Evolutionary conservation across 805 yeast species (phyloP).

Genomic region (Starmerella roubikii): DNA sequence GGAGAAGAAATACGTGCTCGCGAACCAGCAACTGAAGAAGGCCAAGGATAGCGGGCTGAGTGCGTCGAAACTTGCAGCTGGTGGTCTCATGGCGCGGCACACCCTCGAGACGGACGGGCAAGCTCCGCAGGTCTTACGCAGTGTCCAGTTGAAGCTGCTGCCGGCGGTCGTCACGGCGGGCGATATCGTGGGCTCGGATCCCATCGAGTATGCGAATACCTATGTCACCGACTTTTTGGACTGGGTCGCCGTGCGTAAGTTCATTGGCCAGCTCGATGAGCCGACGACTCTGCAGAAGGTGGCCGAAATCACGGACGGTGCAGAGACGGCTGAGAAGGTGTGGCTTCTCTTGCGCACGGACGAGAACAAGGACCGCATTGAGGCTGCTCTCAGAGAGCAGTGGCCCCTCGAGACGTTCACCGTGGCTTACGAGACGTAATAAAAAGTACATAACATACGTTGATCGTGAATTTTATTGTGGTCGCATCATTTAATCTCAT

Average conservation of each 20-base stretch:
- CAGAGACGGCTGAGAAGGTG: constrained; percentile 7
- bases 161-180: constrained; percentile 19
- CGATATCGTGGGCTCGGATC: constrained; percentile 17
- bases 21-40: constrained; percentile 37
- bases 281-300: constrained; percentile 5
- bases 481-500: no score
- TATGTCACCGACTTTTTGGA: constrained; percentile 18
- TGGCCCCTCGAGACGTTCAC: constrained; percentile 12
- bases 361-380: constrained; percentile 10
- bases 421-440: no score
- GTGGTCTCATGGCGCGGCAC: constrained; percentile 27
- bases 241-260: constrained; percentile 22
- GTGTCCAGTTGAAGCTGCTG: constrained; percentile 22
- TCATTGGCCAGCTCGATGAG: constrained; percentile 14
- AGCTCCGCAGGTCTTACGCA: constrained; percentile 34
- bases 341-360: constrained; percentile 8
- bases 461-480: no score
- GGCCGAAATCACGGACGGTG: background rate
- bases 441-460: no score
- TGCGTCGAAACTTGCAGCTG: constrained; percentile 21
- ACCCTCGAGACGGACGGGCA: constrained; percentile 27
- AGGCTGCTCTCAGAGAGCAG: constrained; percentile 6
- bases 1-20: constrained; percentile 39
- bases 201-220: constrained; percentile 19
- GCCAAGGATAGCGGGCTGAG: constrained; percentile 30